These are phyloP conservation scores for Nymphaea colorata DNA, from an alignment of 164 flowering plant genomes.

Conservation along the genomic window DNA sequence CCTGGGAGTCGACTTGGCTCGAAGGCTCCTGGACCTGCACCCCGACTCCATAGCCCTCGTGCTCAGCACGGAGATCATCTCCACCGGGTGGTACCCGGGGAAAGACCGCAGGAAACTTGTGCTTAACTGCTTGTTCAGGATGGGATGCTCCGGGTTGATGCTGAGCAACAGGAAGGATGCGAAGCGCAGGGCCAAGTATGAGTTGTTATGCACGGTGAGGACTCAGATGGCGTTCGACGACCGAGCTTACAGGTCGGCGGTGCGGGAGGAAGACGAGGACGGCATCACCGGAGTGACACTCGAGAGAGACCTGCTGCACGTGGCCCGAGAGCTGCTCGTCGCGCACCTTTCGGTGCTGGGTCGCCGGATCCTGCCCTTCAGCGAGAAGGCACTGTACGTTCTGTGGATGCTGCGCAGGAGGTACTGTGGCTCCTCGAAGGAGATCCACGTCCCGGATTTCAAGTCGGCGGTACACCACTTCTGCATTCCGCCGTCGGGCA, in stretches of 20 bases:
- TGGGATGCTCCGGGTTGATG: constrained; percentile 36
- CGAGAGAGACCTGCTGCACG: constrained; percentile 23
- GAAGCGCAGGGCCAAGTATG: constrained; percentile 25
- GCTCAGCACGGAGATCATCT: constrained; percentile 58
- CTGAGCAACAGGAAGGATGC: constrained; percentile 27
- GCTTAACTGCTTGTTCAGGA: constrained; percentile 58
- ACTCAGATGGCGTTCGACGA: constrained; percentile 41
- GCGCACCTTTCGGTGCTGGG: constrained; percentile 27
- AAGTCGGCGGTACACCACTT: constrained; percentile 35
- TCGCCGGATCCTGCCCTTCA: constrained; percentile 28
- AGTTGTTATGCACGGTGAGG: constrained; percentile 18
- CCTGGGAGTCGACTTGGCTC: constrained; percentile 39
- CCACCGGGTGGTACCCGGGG: constrained; percentile 65
- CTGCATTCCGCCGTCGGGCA: constrained; percentile 44
- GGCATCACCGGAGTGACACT: constrained; percentile 55
- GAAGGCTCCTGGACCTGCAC: constrained; percentile 23
- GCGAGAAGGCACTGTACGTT: constrained; percentile 22
- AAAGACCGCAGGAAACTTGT: constrained; percentile 36
- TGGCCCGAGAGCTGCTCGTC: constrained; percentile 34
- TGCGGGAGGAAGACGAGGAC: constrained; percentile 43
- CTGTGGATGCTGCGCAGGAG: constrained; percentile 16
- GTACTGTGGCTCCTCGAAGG: constrained; percentile 9
- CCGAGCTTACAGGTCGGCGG: constrained; percentile 26
- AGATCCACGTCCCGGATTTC: constrained; percentile 48
- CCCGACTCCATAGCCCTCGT: constrained; percentile 39